Conservation (phyloP, 2,329 filamentous ascomycete species). For the Apiospora phragmitis region DNA sequence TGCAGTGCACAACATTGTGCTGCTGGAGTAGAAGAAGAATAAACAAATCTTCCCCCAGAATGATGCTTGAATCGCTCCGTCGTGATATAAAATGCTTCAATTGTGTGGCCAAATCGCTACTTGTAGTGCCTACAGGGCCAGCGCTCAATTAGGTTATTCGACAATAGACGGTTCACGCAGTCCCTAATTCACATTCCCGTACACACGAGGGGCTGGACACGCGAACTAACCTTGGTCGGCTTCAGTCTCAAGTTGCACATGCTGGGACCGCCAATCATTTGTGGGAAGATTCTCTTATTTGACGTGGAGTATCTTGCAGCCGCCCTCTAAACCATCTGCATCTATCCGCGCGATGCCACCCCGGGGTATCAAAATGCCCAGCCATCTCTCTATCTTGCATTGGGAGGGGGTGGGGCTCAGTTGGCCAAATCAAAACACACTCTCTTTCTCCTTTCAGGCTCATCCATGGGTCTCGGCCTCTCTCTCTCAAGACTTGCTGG, state of each 20-base stretch:
- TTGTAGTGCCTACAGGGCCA: neutral
- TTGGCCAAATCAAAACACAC: neutral
- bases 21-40: neutral
- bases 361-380: constrained; percentile 9
- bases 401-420: neutral
- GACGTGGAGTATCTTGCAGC: neutral
- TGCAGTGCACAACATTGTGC: neutral
- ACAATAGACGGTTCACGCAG: neutral
- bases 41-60: no score
- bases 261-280: neutral
- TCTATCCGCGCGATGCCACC: constrained; percentile 6
- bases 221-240: neutral
- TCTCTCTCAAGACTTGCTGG: neutral
- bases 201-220: neutral
- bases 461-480: neutral
- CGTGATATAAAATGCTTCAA: no score
- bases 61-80: no score
- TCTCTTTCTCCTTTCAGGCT: neutral
- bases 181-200: neutral
- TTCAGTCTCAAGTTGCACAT: neutral
- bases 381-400: constrained; percentile 3
- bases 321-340: neutral
- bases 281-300: neutral
- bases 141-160: neutral
- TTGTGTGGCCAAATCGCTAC: no score